Evolutionary conservation across 495 filamentous ascomycete species (phyloP).

Genomic region (Hypoxylon rickii): DNA sequence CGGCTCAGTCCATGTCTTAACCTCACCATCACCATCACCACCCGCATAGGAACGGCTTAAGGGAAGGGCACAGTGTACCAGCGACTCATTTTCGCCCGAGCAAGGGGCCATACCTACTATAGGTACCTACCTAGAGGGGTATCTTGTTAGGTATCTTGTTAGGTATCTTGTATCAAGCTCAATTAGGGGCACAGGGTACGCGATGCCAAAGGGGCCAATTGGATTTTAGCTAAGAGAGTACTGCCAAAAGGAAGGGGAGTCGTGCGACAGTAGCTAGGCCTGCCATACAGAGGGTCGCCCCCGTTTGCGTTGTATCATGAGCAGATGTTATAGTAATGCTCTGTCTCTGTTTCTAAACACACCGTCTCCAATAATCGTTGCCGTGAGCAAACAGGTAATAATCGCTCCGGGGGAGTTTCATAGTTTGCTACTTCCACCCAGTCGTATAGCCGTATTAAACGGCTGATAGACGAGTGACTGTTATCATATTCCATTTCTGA

Average conservation of each 20-base stretch:
- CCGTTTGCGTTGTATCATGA: constrained; percentile 22
- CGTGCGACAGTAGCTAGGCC: constrained; percentile 7
- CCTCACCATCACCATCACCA: too few species aligned
- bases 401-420: neutral
- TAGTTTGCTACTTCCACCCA: constrained; percentile 13
- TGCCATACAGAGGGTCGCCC: neutral
- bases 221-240: constrained; percentile 10
- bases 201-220: constrained; percentile 5
- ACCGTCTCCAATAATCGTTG: neutral
- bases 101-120: neutral
- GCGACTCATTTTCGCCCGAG: constrained; percentile 5
- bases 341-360: neutral
- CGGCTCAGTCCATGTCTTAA: too few species aligned
- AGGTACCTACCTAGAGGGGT: too few species aligned
- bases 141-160: too few species aligned
- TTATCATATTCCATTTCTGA: neutral
- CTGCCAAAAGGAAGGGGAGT: constrained; percentile 9
- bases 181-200: constrained; percentile 7
- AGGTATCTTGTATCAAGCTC: too few species aligned
- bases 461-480: neutral
- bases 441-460: too few species aligned
- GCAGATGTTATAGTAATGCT: neutral
- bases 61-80: neutral
- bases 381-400: constrained; percentile 16
- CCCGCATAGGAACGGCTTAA: constrained; percentile 18